phyloP scores from a whole-genome alignment of 352 stramenopile species.

The Phytophthora foliorum region DNA sequence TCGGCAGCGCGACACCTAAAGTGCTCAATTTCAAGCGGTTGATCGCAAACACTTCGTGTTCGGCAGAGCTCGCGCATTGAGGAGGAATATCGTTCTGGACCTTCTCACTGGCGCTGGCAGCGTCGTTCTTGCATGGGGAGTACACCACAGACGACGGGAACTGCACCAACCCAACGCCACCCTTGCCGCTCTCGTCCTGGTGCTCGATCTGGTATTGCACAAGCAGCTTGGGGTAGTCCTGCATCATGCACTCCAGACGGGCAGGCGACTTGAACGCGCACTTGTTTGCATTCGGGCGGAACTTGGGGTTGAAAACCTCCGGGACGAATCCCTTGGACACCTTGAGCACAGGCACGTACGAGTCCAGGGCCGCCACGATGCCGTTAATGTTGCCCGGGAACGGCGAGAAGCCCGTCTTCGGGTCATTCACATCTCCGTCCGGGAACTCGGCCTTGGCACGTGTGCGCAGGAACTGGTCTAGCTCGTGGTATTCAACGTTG shows the following conservation, averaged over 20 bases:
- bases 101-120: constrained; percentile 60
- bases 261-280: constrained; percentile 71
- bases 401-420: constrained; percentile 56
- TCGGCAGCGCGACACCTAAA: constrained; percentile 33
- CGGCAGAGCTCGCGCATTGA: constrained; percentile 71
- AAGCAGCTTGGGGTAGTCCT: constrained; percentile 78
- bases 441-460: constrained; percentile 52
- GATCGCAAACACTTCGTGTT: constrained; percentile 70
- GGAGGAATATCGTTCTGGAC: constrained; percentile 59
- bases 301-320: constrained; percentile 84
- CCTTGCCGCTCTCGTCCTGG: constrained; percentile 21
- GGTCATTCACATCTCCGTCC: constrained; percentile 72
- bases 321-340: constrained; percentile 63
- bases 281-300: constrained; percentile 34
- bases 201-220: constrained; percentile 40
- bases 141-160: constrained; percentile 75
- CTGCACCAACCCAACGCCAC: constrained; percentile 54
- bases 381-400: constrained; percentile 87
- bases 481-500: constrained; percentile 83
- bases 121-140: constrained; percentile 82
- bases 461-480: constrained; percentile 73
- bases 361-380: constrained; percentile 58
- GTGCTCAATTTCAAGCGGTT: constrained; percentile 52
- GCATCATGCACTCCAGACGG: constrained; percentile 85
- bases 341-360: constrained; percentile 63